These are phyloP conservation scores for Pyrus hybrid DNA, from an alignment of 331 rosid species.

Conservation along the genomic window DNA sequence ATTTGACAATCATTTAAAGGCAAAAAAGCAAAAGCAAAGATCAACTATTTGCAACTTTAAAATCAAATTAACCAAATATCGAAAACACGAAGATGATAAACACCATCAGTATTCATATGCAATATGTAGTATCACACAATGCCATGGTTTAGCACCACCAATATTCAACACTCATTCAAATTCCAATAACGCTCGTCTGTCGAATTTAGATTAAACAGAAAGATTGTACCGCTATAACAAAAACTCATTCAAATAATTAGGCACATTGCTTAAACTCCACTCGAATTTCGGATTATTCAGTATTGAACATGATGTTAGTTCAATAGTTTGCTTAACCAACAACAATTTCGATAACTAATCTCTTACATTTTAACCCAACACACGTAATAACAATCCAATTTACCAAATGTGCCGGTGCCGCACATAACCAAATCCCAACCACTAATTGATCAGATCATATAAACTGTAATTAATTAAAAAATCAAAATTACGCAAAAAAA, in stretches of 20 bases:
- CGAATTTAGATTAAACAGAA: not conserved
- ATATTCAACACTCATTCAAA: not conserved
- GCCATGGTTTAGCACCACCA: not conserved
- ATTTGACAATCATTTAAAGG: conserved; percentile 9
- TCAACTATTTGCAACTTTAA: not conserved
- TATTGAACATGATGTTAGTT: not conserved
- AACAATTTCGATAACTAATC: not conserved
- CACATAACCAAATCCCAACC: not conserved
- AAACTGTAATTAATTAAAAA: not conserved
- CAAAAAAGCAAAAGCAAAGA: not conserved
- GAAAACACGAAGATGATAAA: not conserved
- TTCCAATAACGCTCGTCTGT: not conserved
- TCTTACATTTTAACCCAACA: not conserved
- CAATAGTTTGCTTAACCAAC: not conserved
- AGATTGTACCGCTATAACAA: not conserved
- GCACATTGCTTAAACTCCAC: too few species aligned
- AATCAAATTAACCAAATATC: not conserved
- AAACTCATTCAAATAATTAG: not conserved
- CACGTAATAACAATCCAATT: not conserved
- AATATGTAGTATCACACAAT: not conserved
- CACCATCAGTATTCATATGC: not conserved
- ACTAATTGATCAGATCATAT: not conserved
- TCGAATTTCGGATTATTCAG: too few species aligned
- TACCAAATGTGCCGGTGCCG: not conserved
- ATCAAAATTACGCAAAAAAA: not conserved